Percentiles rank a stretch among this genome's conserved stretches.
phyloP scores from a whole-genome alignment of 495 filamentous ascomycete species.

The Talaromyces thailandensis region DNA sequence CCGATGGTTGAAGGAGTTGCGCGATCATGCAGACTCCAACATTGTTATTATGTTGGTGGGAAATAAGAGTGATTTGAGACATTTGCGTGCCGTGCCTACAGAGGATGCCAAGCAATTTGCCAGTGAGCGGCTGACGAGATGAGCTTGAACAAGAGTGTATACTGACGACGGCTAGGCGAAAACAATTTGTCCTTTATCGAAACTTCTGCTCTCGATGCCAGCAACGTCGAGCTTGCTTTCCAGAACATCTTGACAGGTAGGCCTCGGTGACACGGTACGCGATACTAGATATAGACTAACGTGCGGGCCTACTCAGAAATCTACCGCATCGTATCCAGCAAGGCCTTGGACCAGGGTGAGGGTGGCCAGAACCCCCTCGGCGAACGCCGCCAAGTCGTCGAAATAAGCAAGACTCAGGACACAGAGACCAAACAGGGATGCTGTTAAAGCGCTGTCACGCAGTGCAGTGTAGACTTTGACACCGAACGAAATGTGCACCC shows the following conservation, averaged over 20 bases:
- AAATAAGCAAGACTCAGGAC: slow-evolving; percentile 74
- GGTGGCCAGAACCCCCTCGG: slow-evolving; percentile 62
- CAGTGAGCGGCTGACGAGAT: slow-evolving; percentile 52
- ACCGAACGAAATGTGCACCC: background rate
- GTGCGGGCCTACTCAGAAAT: slow-evolving; percentile 59
- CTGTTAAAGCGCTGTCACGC: slow-evolving; percentile 49
- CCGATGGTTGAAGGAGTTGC: slow-evolving; percentile 97
- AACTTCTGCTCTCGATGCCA: slow-evolving; percentile 96
- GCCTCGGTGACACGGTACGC: slow-evolving; percentile 15
- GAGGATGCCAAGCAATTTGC: slow-evolving; percentile 98
- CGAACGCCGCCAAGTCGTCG: slow-evolving; percentile 62
- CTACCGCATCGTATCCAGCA: slow-evolving; percentile 97
- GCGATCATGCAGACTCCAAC: slow-evolving; percentile 96
- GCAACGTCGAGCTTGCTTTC: slow-evolving; percentile 99
- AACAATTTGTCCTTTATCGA: slow-evolving; percentile 98
- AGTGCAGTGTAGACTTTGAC: background rate
- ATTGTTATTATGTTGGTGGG: slow-evolving; percentile 99
- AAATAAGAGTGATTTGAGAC: slow-evolving; percentile 99
- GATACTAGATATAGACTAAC: background rate
- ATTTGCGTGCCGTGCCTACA: slow-evolving; percentile 93
- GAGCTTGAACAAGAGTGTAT: background rate
- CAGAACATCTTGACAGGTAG: slow-evolving; percentile 97
- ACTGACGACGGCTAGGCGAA: slow-evolving; percentile 53
- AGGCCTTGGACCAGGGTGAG: slow-evolving; percentile 84
- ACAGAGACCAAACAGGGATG: slow-evolving; percentile 74